These are phyloP conservation scores for Emergomyces africanus DNA, from an alignment of 2,329 filamentous ascomycete species.

Conservation along the genomic window DNA sequence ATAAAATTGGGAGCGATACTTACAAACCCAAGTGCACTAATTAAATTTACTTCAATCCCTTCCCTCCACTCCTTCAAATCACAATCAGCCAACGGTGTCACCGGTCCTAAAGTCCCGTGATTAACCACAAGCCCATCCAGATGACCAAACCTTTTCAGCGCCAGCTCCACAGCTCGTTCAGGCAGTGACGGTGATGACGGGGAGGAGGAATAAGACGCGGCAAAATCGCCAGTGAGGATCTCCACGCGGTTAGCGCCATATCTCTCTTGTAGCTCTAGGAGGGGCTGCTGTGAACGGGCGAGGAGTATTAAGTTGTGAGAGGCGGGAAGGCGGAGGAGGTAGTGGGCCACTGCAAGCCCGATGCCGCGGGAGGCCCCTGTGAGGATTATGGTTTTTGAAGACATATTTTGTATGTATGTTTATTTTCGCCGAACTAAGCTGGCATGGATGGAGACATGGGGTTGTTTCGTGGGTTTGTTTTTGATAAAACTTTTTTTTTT, in stretches of 20 bases:
- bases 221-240: constrained; percentile 43
- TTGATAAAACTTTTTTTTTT: too few relatives aligned
- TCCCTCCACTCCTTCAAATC: constrained; percentile 62
- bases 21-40: constrained; percentile 69
- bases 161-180: constrained; percentile 50
- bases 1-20: constrained; percentile 16
- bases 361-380: constrained; percentile 55
- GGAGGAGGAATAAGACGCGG: background rate
- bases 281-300: constrained; percentile 42
- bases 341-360: constrained; percentile 47
- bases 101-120: constrained; percentile 69
- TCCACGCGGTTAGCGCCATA: constrained; percentile 41
- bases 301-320: constrained; percentile 46
- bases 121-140: constrained; percentile 80
- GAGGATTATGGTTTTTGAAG: constrained; percentile 53
- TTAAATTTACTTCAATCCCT: constrained; percentile 73
- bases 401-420: background rate
- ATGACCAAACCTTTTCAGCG: constrained; percentile 51
- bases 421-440: too few relatives aligned
- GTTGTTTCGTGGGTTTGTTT: too few relatives aligned
- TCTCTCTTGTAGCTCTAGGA: constrained; percentile 40
- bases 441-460: too few relatives aligned
- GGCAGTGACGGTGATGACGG: constrained; percentile 42
- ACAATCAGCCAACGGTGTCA: constrained; percentile 55
- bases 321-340: constrained; percentile 40